These are phyloP conservation scores for Cystobasidium sp. DNA, from an alignment of 1,284 basidiomycete genomes.

Conservation along the genomic window DNA sequence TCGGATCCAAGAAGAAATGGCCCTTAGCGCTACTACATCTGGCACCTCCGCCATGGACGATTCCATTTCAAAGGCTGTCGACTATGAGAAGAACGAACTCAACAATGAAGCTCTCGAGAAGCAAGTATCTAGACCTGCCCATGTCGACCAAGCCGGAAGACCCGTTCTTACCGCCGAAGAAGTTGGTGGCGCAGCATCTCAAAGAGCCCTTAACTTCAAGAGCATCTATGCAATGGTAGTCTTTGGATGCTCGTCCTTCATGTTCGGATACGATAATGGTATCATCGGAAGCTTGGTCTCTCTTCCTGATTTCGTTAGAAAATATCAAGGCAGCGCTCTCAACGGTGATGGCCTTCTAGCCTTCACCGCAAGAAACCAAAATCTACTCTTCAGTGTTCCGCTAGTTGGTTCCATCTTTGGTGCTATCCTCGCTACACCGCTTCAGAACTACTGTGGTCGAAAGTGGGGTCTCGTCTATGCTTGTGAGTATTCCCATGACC, in stretches of 20 bases:
- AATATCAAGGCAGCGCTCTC: background rate
- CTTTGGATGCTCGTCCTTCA: slow-evolving; percentile 13
- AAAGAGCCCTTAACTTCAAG: slow-evolving; percentile 1
- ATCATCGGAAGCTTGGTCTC: slow-evolving; percentile 5
- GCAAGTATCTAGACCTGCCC: slow-evolving; percentile 2
- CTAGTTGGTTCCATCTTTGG: background rate
- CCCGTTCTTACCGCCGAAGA: background rate
- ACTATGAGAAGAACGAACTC: background rate
- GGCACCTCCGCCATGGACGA: background rate
- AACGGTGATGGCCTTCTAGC: background rate
- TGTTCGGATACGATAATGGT: slow-evolving; percentile 16
- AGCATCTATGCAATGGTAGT: slow-evolving; percentile 7
- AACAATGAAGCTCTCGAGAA: background rate
- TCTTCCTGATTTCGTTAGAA: background rate
- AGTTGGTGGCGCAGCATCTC: background rate
- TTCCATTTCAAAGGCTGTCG: background rate
- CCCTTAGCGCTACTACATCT: background rate
- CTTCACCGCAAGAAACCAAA: slow-evolving; percentile 4
- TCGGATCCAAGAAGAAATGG: too few species aligned
- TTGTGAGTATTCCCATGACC: too few species aligned
- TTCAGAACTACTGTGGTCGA: slow-evolving; percentile 6
- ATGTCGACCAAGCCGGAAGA: background rate
- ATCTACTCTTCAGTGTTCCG: background rate
- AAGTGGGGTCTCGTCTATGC: slow-evolving; percentile 16
- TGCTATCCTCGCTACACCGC: background rate